Evolutionary conservation across 129 eudicot genomes (phyloP), one percentile per base, ranked within the genome.

Genomic region (Saposhnikovia divaricata): DNA sequence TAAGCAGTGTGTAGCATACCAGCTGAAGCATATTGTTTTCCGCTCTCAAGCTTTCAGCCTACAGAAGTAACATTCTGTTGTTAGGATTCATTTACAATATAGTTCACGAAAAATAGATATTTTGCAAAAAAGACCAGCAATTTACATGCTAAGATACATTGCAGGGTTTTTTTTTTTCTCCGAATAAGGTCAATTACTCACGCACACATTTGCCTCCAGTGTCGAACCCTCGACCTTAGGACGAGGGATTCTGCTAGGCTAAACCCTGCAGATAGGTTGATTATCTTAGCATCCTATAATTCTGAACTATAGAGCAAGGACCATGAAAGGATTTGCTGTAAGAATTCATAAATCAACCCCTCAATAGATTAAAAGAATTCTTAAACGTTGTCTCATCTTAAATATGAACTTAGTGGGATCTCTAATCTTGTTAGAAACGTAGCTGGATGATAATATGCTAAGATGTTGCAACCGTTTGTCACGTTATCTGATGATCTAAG

Each of bases 1-100:
- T 12, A 18, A 65, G 59, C 37, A 12, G 53, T 28, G 50, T 37
- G 72, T 27, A 63, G 69, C 66, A 69, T 93, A 94, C 98, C 98
- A 91, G 85, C 48, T 92, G 92, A 78, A 91, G 93, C 78, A 94
- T 82, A 39, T 85, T 89, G 79, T 90, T 91, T 81, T 91, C 96
- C 28, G 86, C 83, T 66, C 82, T 85, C 82, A 86, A 77, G 47
- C 43, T 71, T 44, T 82, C 89, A 79, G 83, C 93, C 98, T 91
- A 84, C 81, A 83, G 44, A 38, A 79, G 74, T 31, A 68, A 14
- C 42, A 82, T 21, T 79, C 65, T 53, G 46, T 18, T 28, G 71
- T 83, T 72, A 85, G 48, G 61, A 79, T 51, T 57, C 75, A 37
- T 5, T 39, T 39, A 71, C 11, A 21, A 39, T 37, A 39, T 39